These are phyloP conservation scores for Beauveria bassiana DNA, from an alignment of 2,329 filamentous ascomycete species.

Conservation along the genomic window DNA sequence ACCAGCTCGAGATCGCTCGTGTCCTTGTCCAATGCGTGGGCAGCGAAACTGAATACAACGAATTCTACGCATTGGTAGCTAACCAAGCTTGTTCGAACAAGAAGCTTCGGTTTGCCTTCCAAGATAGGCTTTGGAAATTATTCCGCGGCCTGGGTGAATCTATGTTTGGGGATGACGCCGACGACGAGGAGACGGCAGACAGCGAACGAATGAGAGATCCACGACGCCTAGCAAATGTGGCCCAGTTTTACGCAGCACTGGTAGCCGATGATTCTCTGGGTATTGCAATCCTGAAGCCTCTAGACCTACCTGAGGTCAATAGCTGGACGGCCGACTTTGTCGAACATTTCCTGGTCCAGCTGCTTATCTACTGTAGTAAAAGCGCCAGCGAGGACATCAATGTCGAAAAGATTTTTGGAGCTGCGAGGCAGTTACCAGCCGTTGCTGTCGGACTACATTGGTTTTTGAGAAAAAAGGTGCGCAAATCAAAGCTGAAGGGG, in stretches of 20 bases:
- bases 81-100: slow-evolving; percentile 68
- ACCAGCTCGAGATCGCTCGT: slow-evolving; percentile 78
- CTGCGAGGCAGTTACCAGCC: slow-evolving; percentile 54
- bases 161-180: slow-evolving; percentile 56
- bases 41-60: slow-evolving; percentile 78
- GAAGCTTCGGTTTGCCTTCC: slow-evolving; percentile 74
- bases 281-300: slow-evolving; percentile 51
- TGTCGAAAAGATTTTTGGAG: slow-evolving; percentile 59
- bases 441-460: slow-evolving; percentile 70
- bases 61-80: slow-evolving; percentile 85
- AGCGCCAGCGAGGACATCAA: slow-evolving; percentile 44
- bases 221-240: slow-evolving; percentile 43
- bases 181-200: slow-evolving; percentile 47
- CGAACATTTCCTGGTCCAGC: slow-evolving; percentile 69
- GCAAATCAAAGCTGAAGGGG: slow-evolving; percentile 53
- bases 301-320: slow-evolving; percentile 74
- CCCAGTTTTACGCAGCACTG: slow-evolving; percentile 46
- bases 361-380: slow-evolving; percentile 57
- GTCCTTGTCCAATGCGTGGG: slow-evolving; percentile 84
- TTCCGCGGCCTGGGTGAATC: slow-evolving; percentile 82
- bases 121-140: slow-evolving; percentile 78
- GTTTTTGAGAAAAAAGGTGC: slow-evolving; percentile 69
- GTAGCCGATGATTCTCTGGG: slow-evolving; percentile 38
- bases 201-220: slow-evolving; percentile 39
- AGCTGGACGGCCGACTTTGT: slow-evolving; percentile 69